Evolutionary conservation across 768 basidiomycete species (phyloP).

Genomic region (Suillus hirtellus): DNA sequence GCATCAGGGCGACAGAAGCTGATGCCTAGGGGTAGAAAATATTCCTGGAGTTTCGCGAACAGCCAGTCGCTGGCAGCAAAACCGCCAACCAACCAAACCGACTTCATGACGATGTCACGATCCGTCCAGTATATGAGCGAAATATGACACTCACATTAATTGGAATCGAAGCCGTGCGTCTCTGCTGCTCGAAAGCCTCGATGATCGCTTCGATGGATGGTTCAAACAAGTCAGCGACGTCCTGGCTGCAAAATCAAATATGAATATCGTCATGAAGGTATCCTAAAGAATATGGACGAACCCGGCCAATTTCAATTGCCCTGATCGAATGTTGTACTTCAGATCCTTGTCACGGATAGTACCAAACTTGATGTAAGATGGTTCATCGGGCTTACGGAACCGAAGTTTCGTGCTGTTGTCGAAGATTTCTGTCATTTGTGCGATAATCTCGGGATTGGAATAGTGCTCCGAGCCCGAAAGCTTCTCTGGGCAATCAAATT

Average conservation of each 20-base stretch:
- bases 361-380: conserved; percentile 46
- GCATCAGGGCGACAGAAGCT: conserved; percentile 48
- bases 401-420: conserved; percentile 39
- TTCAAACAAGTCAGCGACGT: conserved; percentile 43
- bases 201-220: conserved; percentile 40
- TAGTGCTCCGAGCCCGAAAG: conserved; percentile 29
- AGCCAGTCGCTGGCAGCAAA: conserved; percentile 51
- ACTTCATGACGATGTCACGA: conserved; percentile 13
- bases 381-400: conserved; percentile 36
- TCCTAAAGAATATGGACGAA: conserved; percentile 18
- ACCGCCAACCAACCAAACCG: conserved; percentile 52
- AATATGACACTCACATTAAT: conserved; percentile 29
- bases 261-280: not conserved
- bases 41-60: conserved; percentile 39
- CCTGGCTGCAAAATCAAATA: conserved; percentile 23
- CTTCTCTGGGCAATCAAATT: conserved; percentile 20
- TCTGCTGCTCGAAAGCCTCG: conserved; percentile 34
- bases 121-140: not conserved
- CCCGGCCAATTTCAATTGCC: conserved; percentile 39
- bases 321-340: conserved; percentile 34
- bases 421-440: conserved; percentile 35
- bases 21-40: conserved; percentile 37
- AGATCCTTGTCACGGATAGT: conserved; percentile 36
- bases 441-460: conserved; percentile 30
- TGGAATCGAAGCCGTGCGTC: conserved; percentile 17